Conservation (phyloP, 2,329 filamentous ascomycete species). For the Taxawa tesnikishii region DNA sequence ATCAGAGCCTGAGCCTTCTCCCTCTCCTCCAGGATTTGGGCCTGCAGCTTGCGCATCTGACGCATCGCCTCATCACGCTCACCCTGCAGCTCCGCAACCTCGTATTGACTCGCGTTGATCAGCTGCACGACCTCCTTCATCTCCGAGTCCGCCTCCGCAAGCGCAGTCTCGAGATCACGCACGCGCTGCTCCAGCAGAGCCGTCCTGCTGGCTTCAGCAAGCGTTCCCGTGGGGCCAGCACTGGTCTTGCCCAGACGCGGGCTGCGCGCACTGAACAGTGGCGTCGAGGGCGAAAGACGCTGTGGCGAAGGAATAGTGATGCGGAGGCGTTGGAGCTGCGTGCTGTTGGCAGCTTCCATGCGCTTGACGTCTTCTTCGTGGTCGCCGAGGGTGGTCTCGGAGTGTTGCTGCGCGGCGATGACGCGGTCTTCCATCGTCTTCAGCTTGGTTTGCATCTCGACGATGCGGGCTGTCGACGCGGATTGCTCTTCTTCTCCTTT, state of each 20-base stretch:
- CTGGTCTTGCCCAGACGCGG: constrained; percentile 50
- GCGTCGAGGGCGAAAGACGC: constrained; percentile 40
- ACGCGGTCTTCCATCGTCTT: constrained; percentile 75
- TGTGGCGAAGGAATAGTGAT: constrained; percentile 36
- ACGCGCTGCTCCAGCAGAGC: constrained; percentile 67
- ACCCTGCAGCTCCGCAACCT: constrained; percentile 66
- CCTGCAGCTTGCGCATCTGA: constrained; percentile 58
- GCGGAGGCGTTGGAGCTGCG: constrained; percentile 64
- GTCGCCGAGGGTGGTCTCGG: constrained; percentile 68
- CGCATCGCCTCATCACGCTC: constrained; percentile 63
- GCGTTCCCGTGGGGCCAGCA: constrained; percentile 36
- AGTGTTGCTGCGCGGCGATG: constrained; percentile 68
- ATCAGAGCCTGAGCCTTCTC: constrained; percentile 44
- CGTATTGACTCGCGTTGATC: constrained; percentile 74
- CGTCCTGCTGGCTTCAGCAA: constrained; percentile 48
- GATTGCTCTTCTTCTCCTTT: constrained; percentile 78
- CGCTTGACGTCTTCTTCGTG: constrained; percentile 76
- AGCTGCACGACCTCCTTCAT: constrained; percentile 74
- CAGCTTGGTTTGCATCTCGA: constrained; percentile 68
- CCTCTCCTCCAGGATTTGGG: constrained; percentile 51
- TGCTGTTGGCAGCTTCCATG: constrained; percentile 65
- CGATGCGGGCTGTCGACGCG: constrained; percentile 69
- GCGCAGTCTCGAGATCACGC: constrained; percentile 70
- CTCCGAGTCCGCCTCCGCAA: constrained; percentile 62
- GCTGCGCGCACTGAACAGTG: constrained; percentile 42